phyloP scores from a whole-genome alignment of 495 filamentous ascomycete genomes.

The Talaromyces borbonicus region DNA sequence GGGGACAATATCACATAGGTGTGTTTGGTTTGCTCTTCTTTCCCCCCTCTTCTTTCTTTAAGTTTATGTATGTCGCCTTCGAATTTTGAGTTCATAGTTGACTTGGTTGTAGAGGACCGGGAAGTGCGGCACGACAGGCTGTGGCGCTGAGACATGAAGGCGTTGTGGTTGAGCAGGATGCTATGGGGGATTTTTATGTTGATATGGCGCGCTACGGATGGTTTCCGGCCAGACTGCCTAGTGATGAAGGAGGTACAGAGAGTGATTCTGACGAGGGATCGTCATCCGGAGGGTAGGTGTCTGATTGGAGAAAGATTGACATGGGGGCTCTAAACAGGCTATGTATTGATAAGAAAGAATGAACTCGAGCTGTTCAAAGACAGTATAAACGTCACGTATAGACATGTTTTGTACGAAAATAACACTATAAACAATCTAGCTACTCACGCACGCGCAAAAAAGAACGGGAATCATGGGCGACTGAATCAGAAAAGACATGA shows the following conservation, averaged over 20 bases:
- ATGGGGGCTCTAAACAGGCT: no score
- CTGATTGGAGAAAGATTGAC: no score
- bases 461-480: neutral
- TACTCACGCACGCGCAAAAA: neutral
- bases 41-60: constrained; percentile 7
- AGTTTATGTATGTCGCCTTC: constrained; percentile 1
- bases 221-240: constrained; percentile 51
- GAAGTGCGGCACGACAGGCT: constrained; percentile 61
- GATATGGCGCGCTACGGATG: constrained; percentile 61
- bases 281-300: no score
- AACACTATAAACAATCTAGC: constrained; percentile 1
- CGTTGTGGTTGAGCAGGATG: constrained; percentile 51
- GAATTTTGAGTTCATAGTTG: neutral
- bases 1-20: constrained; percentile 79
- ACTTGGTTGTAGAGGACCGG: constrained; percentile 43
- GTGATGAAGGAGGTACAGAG: constrained; percentile 19
- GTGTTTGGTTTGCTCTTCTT: no score
- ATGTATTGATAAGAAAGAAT: no score
- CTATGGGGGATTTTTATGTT: constrained; percentile 61
- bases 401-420: constrained; percentile 1
- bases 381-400: no score
- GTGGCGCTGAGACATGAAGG: constrained; percentile 56
- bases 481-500: neutral
- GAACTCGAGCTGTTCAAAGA: no score
- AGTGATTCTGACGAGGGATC: constrained; percentile 1